phyloP scores from a whole-genome alignment of 108 stramenopile species.

The Asterionellopsis glacialis region DNA sequence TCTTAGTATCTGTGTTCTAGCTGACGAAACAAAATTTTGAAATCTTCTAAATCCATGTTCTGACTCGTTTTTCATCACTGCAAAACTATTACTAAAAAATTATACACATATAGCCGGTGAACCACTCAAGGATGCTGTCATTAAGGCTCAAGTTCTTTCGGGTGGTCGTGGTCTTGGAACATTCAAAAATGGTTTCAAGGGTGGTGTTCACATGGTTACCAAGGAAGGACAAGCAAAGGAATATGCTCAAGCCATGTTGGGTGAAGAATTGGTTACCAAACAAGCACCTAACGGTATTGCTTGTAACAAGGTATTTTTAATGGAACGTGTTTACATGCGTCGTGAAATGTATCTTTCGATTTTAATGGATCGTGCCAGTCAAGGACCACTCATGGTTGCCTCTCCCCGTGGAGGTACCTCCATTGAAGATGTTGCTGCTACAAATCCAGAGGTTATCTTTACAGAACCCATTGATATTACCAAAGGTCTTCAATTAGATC shows the following conservation, averaged over 20 bases:
- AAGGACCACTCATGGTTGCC: slow-evolving; percentile 81
- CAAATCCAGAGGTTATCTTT: slow-evolving; percentile 64
- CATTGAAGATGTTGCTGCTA: slow-evolving; percentile 82
- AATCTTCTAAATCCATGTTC: too few species aligned
- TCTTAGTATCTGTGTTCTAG: too few species aligned
- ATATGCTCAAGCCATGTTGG: slow-evolving; percentile 53
- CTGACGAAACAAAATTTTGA: too few species aligned
- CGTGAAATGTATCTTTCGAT: slow-evolving; percentile 86
- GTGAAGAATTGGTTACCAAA: slow-evolving; percentile 65
- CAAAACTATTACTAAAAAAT: too few species aligned
- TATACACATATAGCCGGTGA: slow-evolving; percentile 16
- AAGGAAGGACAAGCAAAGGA: slow-evolving; percentile 32
- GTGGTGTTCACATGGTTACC: slow-evolving; percentile 65
- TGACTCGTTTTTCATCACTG: too few species aligned
- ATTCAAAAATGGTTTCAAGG: slow-evolving; percentile 68
- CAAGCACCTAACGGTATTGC: slow-evolving; percentile 78
- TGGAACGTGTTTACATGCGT: slow-evolving; percentile 72
- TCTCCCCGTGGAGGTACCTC: slow-evolving; percentile 72
- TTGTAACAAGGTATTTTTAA: slow-evolving; percentile 65
- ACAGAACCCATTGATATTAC: slow-evolving; percentile 80
- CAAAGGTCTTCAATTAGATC: slow-evolving; percentile 57
- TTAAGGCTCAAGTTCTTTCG: slow-evolving; percentile 70
- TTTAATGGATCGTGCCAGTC: slow-evolving; percentile 75
- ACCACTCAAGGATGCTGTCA: slow-evolving; percentile 39
- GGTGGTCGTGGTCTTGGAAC: slow-evolving; percentile 65